Percentiles rank a stretch among this genome's conserved stretches.
Conservation (phyloP, 805 yeast species). For the Yueomyces sinensis region DNA sequence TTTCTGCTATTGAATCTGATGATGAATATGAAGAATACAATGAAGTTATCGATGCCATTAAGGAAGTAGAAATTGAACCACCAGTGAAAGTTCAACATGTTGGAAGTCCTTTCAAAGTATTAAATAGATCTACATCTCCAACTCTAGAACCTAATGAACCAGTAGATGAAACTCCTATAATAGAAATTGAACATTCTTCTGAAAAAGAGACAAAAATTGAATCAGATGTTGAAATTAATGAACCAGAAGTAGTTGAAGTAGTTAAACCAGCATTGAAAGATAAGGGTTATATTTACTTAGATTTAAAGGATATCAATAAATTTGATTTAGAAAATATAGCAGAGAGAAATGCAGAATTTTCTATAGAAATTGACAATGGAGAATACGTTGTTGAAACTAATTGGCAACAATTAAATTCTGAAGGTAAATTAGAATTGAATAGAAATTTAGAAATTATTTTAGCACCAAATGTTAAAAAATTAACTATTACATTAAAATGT, state of each 20-base stretch:
- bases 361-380: conserved; percentile 25
- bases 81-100: conserved; percentile 5
- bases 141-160: background rate
- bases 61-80: background rate
- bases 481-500: conserved; percentile 63
- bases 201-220: background rate
- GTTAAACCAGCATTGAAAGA: conserved; percentile 3
- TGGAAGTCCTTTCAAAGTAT: conserved; percentile 19
- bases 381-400: conserved; percentile 34
- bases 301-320: conserved; percentile 31
- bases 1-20: conserved; percentile 7
- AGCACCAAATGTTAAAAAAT: conserved; percentile 29
- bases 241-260: background rate
- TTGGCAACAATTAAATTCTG: conserved; percentile 23
- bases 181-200: background rate
- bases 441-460: conserved; percentile 63
- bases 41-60: background rate
- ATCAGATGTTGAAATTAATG: background rate
- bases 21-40: background rate
- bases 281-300: conserved; percentile 40
- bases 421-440: conserved; percentile 28
- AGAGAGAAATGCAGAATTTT: conserved; percentile 34
- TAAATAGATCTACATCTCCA: conserved; percentile 1
- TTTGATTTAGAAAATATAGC: conserved; percentile 31
- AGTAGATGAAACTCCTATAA: background rate